Base-by-base conservation (phyloP, 1,139 yeast genomes). In the Zygosaccharomyces pseudobailii region DNA sequence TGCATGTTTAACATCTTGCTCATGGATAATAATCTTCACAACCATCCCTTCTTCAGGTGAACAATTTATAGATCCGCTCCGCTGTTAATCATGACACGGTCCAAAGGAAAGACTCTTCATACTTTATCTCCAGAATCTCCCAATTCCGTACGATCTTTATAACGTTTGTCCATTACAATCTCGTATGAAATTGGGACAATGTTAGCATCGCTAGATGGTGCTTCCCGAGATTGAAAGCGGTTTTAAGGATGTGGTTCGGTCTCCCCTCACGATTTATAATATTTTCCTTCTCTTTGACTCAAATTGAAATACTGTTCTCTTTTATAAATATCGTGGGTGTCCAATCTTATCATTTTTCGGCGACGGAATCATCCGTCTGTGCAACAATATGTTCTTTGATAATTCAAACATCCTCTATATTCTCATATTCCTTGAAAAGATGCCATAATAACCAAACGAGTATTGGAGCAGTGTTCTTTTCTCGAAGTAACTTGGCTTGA, bases 151-250 rank as follows among this genome's bases (percentile, higher is more conserved):
- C 72, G 66, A 5, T 68, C 59, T 50, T 70, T 60, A 58, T 85
- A 85, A 0, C 82, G 76, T 42, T 83, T 71, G 52, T 86, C 95
- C 13, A 87, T 61, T 42, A 80, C 69, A 27, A 86, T 68, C 82
- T 86, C 81, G 46, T 85, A 88, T 45, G 77, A 75, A 5, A 77
- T 73, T 28, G 75, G 75, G 36, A 80, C 65, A 43, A 71, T 73
- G 49, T 72, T 73, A 46, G 84, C 75, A 0, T 80, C 4, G 84
- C 84, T 66, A 85, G 68, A 54, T 76, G 78, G 59, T 82, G 84
- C 34, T 70, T 72, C 3, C 82, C 84, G 45, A 78, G 75, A 58
- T 79, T 80, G 70, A 80, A 79, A 3, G 88, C n/a, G 87, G 45
- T 87, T 75, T 63, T 72, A 77, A 42, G 68, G 73, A 48, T 68